Percentiles rank a stretch among this genome's conserved stretches.
phyloP scores from a whole-genome alignment of 495 filamentous ascomycete species.

The Penicillium robsamsonii region DNA sequence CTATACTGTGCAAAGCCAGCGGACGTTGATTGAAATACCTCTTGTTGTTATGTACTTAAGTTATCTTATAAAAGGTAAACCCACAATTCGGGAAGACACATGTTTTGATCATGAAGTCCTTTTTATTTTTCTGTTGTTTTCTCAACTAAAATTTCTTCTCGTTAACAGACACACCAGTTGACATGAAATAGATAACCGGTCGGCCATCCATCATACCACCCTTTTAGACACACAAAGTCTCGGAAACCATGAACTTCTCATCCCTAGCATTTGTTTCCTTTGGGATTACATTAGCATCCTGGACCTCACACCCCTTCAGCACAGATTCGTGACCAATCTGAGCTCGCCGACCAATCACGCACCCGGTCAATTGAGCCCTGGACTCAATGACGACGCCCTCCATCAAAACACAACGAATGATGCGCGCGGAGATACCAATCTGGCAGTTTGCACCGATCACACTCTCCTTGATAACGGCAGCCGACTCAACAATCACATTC shows the following conservation, averaged over 20 bases:
- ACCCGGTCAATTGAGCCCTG: conserved; percentile 72
- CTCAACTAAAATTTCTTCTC: background rate
- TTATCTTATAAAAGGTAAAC: too few relatives aligned
- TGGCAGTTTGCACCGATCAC: conserved; percentile 83
- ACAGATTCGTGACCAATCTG: conserved; percentile 71
- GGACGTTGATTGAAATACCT: too few relatives aligned
- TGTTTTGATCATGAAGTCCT: too few relatives aligned
- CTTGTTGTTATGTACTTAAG: too few relatives aligned
- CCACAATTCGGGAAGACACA: too few relatives aligned
- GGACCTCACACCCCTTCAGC: conserved; percentile 84
- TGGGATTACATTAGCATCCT: conserved; percentile 75
- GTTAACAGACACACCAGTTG: background rate
- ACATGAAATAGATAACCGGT: background rate
- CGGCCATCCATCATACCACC: background rate
- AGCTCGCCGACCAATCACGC: conserved; percentile 71
- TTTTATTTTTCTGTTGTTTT: background rate
- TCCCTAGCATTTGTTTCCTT: conserved; percentile 80
- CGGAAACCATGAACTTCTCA: conserved; percentile 82
- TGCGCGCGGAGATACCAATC: conserved; percentile 70
- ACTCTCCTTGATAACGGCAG: conserved; percentile 77
- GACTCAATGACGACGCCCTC: conserved; percentile 80
- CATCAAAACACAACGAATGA: conserved; percentile 84
- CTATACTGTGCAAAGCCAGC: background rate
- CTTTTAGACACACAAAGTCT: conserved; percentile 55
- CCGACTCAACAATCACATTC: conserved; percentile 80